Base-by-base conservation (phyloP, 306 rosid genomes). In the Betula pendula region DNA sequence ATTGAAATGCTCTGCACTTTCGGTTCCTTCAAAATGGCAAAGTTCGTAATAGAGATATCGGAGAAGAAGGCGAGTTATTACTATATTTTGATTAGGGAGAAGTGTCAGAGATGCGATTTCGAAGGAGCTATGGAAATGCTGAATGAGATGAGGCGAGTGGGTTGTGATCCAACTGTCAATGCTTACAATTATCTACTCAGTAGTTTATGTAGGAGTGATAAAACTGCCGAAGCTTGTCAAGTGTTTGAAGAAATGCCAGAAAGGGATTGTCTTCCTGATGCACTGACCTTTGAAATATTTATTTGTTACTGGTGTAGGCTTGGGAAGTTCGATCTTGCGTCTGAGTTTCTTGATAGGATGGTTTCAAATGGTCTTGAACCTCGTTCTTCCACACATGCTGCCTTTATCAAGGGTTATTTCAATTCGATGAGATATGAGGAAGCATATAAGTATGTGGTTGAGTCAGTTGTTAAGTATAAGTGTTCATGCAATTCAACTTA, bases 331-430 rank as follows among this genome's bases (percentile, higher is more conserved):
- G 96, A 87, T 76, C 77, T 74, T 49, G 96, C 82, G 25, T 76
- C 29, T 27, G 44, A 79, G 82, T 71, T 83, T 85, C 83, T 94
- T 69, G 92, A 88, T 73, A 76, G 47, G 60, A 88, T 94, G 92
- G 65, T 15, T 13, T 66, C 72, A 68, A 72, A 76, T 69, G 91
- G 96, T 55, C 56, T 91, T 45, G 81, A 86, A 83, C 98, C 96
- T 70, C 85, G 86, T 76, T 53, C 75, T 70, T 56, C 81, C 68
- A 86, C 93, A 6, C 92, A 91, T 74, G 92, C 86, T 66, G 87
- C 78, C 19, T 76, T 94, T 50, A 77, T 94, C 45, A 94, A 83
- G 89, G 82, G 75, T n/a, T 91, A 87, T 59, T 88, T 91, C 76
- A 71, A 73, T 71, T 84, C 59, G 9, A 58, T 75, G 73, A 87